Base-by-base conservation (phyloP, 75 land plant species). In the Pinus tabuliformis region DNA sequence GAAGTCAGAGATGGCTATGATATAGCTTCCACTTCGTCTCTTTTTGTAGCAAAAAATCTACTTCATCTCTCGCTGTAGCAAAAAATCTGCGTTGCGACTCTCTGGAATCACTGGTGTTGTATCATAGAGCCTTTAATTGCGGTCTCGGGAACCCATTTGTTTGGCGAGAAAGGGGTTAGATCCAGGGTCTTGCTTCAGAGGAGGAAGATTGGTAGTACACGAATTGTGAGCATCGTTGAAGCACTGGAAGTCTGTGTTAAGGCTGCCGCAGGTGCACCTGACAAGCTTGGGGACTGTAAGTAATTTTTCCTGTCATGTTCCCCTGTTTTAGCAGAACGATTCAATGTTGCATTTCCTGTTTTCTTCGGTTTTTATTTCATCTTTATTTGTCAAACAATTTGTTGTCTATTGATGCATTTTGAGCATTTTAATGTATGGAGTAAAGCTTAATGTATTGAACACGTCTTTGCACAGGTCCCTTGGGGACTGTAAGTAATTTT, bases 231-330 rank as follows among this genome's bases (percentile, higher is more conserved):
- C 9, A 72, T 72, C 58, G 76, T 26, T 6, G 62, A 62, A 28
- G 52, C 95, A 61, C 73, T 91, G 8, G 90, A 93, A 76, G 79
- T 91, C 70, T 87, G 89, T 68, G 98, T 89, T 65, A 93, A 95
- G 75, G 93, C 90, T 22, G 92, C 98, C 20, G 20, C 63, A 28
- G 92, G 92, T 11, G 57, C 77, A 14, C 96, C 89, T 70, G 79
- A 86, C 65, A 78, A 76, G 77, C 90, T 89, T 57, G 98, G 98
- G 8, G 98, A 95, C 72, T 95, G 98, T 95, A 73, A 83, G 87
- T 75, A 0, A 57, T 58, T 18, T 5, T 61, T 2, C 57, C 21
- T 54, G 0, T 54, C 17, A 56, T 68, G 26, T 57, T 59, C 20
- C 20, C 21, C 2, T 59, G 17, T 59, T 4, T 59, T 59, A 18